Conservation (phyloP, 2,329 filamentous ascomycete species). For the Fusarium sp. region DNA sequence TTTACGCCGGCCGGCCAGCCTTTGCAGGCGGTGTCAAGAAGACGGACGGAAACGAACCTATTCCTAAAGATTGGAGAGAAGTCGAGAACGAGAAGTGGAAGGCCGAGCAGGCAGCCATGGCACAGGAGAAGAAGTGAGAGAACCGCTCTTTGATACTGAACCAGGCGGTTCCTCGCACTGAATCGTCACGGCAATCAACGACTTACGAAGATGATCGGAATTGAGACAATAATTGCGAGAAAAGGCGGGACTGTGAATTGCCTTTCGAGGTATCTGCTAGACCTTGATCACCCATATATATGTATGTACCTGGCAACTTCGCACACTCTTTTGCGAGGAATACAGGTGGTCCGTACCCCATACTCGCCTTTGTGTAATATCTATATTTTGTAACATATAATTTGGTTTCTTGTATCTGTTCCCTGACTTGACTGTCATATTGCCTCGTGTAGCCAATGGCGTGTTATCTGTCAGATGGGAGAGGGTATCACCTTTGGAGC, state of each 20-base stretch:
- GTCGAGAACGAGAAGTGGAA: constrained; percentile 71
- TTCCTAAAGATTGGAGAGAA: constrained; percentile 71
- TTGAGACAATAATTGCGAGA: neutral
- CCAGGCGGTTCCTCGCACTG: neutral
- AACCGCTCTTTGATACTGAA: neutral
- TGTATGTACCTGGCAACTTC: neutral
- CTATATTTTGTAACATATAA: neutral
- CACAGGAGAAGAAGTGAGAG: constrained; percentile 44
- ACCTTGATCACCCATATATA: neutral
- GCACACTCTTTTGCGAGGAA: neutral
- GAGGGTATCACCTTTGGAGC: neutral
- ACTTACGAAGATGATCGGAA: neutral
- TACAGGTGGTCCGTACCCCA: neutral
- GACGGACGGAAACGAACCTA: constrained; percentile 75
- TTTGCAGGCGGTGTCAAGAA: constrained; percentile 73
- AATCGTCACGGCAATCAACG: neutral
- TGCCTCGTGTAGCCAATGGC: neutral
- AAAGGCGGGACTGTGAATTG: neutral
- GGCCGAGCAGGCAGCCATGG: constrained; percentile 49
- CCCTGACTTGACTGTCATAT: too few relatives aligned
- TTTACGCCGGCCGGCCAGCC: constrained; percentile 83
- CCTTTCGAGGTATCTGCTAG: neutral
- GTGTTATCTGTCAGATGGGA: neutral
- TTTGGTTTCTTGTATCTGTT: neutral
- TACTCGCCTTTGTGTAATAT: neutral